Evolutionary conservation across 768 basidiomycete species (phyloP).

Genomic region (Amanita phalloides): DNA sequence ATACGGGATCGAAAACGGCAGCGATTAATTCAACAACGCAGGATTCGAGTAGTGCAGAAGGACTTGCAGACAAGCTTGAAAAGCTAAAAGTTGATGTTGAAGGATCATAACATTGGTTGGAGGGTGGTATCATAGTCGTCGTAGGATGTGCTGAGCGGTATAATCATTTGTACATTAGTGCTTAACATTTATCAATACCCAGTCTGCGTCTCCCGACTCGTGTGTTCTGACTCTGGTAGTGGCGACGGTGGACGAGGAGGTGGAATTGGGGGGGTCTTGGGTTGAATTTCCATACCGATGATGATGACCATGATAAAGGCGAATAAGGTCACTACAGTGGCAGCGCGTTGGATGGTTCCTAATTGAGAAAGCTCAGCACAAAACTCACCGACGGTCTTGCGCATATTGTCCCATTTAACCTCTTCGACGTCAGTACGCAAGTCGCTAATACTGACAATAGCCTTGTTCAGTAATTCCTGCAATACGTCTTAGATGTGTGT

Average conservation of each 20-base stretch:
- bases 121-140: slow-evolving; percentile 6
- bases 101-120: slow-evolving; percentile 1
- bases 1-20: not conserved
- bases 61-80: slow-evolving; percentile 39
- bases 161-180: slow-evolving; percentile 31
- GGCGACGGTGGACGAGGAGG: slow-evolving; percentile 15
- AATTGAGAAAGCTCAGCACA: not conserved
- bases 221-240: slow-evolving; percentile 17
- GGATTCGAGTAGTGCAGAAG: slow-evolving; percentile 9
- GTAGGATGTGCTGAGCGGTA: slow-evolving; percentile 12
- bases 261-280: slow-evolving; percentile 22
- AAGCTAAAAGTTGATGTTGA: slow-evolving; percentile 37
- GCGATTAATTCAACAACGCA: not conserved
- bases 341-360: slow-evolving; percentile 2
- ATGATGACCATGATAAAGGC: slow-evolving; percentile 64
- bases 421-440: slow-evolving; percentile 76
- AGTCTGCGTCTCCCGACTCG: slow-evolving; percentile 2
- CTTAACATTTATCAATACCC: not conserved
- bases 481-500: not conserved
- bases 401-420: slow-evolving; percentile 84
- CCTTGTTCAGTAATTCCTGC: slow-evolving; percentile 68
- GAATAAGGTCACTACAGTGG: slow-evolving; percentile 41
- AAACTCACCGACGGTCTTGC: slow-evolving; percentile 63
- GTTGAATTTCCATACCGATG: slow-evolving; percentile 57
- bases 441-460: slow-evolving; percentile 65